Conservation (phyloP, 2,329 filamentous ascomycete genomes). For the Alternaria hordeiaustralica region DNA sequence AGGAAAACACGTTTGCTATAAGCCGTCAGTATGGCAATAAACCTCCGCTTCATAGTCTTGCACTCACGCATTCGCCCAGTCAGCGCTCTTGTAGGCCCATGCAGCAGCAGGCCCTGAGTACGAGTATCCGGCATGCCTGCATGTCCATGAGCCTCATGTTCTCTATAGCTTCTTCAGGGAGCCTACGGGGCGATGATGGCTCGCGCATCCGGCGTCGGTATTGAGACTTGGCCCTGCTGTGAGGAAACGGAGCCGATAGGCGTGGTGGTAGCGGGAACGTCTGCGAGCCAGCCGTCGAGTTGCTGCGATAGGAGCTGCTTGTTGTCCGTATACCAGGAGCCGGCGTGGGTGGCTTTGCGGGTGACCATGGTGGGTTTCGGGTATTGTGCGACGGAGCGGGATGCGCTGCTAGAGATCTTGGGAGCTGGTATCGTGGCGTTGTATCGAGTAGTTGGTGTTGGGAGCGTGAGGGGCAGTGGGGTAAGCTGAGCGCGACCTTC, state of each 20-base stretch:
- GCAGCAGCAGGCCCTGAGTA: constrained; percentile 93
- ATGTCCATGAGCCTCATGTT: constrained; percentile 36
- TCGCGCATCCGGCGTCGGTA: constrained; percentile 78
- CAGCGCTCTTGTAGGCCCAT: constrained; percentile 90
- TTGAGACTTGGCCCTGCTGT: constrained; percentile 43
- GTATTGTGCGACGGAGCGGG: background rate
- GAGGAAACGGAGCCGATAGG: constrained; percentile 60
- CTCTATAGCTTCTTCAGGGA: constrained; percentile 1
- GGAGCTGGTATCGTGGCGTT: background rate
- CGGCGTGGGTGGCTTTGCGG: constrained; percentile 76
- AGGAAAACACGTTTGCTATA: constrained; percentile 84
- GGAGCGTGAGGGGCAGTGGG: constrained; percentile 8
- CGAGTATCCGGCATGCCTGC: constrained; percentile 88
- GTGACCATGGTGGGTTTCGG: constrained; percentile 37
- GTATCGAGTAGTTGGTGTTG: background rate
- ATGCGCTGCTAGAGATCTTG: background rate
- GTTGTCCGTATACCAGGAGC: constrained; percentile 81
- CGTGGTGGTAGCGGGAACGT: constrained; percentile 71
- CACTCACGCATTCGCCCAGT: constrained; percentile 74
- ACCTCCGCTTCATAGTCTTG: background rate
- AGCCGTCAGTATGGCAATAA: background rate
- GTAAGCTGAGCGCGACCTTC: constrained; percentile 4
- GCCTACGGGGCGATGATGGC: constrained; percentile 92
- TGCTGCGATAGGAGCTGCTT: constrained; percentile 66
- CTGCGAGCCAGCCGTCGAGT: constrained; percentile 76